Percentiles rank a stretch among this genome's conserved stretches.
Conservation (phyloP, 2,329 filamentous ascomycete species). For the Bipolaris oryzae region DNA sequence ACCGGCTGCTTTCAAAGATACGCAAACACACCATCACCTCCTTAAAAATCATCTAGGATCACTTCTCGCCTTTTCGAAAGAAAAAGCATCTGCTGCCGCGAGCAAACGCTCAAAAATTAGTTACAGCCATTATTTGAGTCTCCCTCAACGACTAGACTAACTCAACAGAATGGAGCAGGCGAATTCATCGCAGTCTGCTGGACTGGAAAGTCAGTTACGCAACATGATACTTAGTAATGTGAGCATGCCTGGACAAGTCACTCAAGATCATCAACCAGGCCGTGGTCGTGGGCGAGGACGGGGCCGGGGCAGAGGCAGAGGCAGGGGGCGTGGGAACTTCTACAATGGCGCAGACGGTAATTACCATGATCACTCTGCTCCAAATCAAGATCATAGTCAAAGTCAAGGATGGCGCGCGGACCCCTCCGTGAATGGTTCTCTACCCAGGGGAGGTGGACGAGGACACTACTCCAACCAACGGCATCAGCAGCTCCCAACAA, state of each 20-base stretch:
- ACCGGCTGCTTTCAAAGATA: not conserved
- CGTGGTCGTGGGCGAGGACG: constrained; percentile 19
- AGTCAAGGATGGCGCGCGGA: constrained; percentile 11
- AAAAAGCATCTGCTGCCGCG: not conserved
- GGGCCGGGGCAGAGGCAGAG: constrained; percentile 24
- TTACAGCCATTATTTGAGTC: not conserved
- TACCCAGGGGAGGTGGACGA: constrained; percentile 18
- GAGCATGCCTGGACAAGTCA: constrained; percentile 31
- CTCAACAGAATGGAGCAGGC: constrained; percentile 27
- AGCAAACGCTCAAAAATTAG: not conserved
- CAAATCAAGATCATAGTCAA: constrained; percentile 19
- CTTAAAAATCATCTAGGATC: not conserved
- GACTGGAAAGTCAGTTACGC: constrained; percentile 62
- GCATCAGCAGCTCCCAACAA: constrained; percentile 14
- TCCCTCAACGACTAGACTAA: constrained; percentile 1
- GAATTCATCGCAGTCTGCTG: constrained; percentile 14
- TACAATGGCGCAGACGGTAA: constrained; percentile 18
- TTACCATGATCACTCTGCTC: constrained; percentile 4
- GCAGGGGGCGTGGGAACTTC: constrained; percentile 18
- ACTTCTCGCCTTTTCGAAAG: not conserved
- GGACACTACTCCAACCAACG: constrained; percentile 13
- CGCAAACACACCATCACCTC: not conserved
- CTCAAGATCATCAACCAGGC: constrained; percentile 26
- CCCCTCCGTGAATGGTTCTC: constrained; percentile 3
- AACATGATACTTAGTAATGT: constrained; percentile 65